Conservation (phyloP, 768 basidiomycete genomes). For the Hygrophoropsis aurantiaca region DNA sequence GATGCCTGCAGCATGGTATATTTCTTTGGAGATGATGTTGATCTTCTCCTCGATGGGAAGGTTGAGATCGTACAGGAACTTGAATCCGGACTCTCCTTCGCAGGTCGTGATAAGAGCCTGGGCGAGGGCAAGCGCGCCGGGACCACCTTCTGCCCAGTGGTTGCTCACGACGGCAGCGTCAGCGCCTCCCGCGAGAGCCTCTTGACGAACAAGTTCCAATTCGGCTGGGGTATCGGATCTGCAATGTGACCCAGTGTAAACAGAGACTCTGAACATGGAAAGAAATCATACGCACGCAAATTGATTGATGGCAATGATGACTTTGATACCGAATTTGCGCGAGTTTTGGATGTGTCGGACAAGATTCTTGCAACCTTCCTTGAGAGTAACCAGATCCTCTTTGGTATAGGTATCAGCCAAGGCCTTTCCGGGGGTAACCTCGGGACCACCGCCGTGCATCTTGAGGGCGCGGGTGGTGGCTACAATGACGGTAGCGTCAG, state of each 20-base stretch:
- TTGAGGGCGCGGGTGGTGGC: constrained; percentile 97
- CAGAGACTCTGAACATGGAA: neutral
- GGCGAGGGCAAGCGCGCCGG: constrained; percentile 85
- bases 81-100: constrained; percentile 80
- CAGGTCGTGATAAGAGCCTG: constrained; percentile 90
- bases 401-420: constrained; percentile 92
- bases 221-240: constrained; percentile 92
- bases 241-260: too few species aligned
- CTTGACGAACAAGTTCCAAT: constrained; percentile 77
- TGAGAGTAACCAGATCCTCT: constrained; percentile 86
- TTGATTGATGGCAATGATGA: constrained; percentile 92
- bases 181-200: constrained; percentile 82
- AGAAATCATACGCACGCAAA: constrained; percentile 70
- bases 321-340: constrained; percentile 94
- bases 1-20: constrained; percentile 93
- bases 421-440: constrained; percentile 93
- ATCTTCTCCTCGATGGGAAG: constrained; percentile 89
- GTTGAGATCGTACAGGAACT: constrained; percentile 89
- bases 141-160: constrained; percentile 97
- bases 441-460: constrained; percentile 99
- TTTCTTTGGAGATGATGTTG: constrained; percentile 78
- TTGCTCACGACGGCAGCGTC: constrained; percentile 94
- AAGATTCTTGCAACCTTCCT: constrained; percentile 91
- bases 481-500: constrained; percentile 93
- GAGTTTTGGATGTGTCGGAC: constrained; percentile 92